Evolutionary conservation across 148 eudicot genomes (phyloP).

Genomic region (Cornus suecica): DNA sequence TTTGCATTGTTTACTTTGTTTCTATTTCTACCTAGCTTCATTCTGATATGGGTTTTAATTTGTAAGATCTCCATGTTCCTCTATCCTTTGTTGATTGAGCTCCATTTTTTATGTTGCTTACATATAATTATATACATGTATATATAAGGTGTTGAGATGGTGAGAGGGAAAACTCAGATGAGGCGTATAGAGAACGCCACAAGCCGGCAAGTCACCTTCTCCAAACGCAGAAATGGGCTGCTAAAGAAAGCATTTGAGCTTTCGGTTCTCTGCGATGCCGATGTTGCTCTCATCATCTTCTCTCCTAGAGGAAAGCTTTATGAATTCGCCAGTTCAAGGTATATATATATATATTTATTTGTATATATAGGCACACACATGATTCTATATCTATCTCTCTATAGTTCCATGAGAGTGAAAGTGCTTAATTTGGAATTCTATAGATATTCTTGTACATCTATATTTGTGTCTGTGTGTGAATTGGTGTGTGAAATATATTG

Average conservation of each 20-base stretch:
- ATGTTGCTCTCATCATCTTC: conserved; percentile 51
- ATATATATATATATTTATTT: conserved; percentile 2
- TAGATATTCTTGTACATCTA: no score
- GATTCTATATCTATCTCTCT: not conserved
- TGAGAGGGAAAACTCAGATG: conserved; percentile 60
- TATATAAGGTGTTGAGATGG: conserved; percentile 27
- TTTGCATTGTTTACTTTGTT: not conserved
- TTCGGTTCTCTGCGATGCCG: conserved; percentile 57
- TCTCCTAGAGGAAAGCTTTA: conserved; percentile 54
- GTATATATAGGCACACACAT: not conserved
- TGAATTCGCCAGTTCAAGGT: conserved; percentile 60
- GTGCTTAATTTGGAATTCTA: no score
- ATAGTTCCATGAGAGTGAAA: not conserved
- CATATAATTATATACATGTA: no score
- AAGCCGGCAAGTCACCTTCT: conserved; percentile 60
- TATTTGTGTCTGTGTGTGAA: not conserved
- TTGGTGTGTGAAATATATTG: no score
- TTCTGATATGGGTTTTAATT: not conserved
- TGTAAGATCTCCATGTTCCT: not conserved
- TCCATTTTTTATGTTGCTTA: not conserved
- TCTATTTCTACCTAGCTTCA: not conserved
- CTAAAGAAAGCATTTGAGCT: conserved; percentile 55
- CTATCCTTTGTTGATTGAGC: no score
- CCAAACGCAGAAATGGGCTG: conserved; percentile 50
- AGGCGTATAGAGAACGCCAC: conserved; percentile 55